Percentiles rank a stretch among this genome's conserved stretches.
Evolutionary conservation across 1,284 basidiomycete species (phyloP).

Genomic region (Trichosporon sp.): DNA sequence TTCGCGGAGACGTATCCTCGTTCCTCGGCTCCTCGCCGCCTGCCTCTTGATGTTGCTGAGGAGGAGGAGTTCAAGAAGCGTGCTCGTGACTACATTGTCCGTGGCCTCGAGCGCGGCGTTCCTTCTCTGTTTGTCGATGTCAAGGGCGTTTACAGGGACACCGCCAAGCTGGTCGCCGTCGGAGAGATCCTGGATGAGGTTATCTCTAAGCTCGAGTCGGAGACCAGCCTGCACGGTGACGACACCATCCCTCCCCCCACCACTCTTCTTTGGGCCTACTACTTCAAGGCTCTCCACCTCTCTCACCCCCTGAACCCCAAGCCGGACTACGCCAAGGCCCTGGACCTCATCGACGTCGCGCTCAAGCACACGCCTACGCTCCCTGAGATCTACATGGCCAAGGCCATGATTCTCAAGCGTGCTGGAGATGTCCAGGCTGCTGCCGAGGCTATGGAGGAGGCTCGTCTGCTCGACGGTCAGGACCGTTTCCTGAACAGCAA

Average conservation of each 20-base stretch:
- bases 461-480: conserved; percentile 82
- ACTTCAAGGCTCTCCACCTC: conserved; percentile 90
- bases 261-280: conserved; percentile 88
- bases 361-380: conserved; percentile 85
- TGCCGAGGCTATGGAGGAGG: conserved; percentile 72
- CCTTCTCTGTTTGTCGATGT: conserved; percentile 93
- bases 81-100: conserved; percentile 65
- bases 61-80: conserved; percentile 65
- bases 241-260: conserved; percentile 63
- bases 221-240: conserved; percentile 40
- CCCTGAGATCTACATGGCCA: conserved; percentile 82
- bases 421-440: conserved; percentile 76
- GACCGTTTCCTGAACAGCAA: conserved; percentile 96
- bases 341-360: conserved; percentile 64
- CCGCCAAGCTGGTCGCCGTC: conserved; percentile 62
- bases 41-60: conserved; percentile 65
- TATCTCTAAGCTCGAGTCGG: conserved; percentile 45
- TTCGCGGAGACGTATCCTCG: conserved; percentile 63
- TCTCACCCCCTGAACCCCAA: conserved; percentile 58
- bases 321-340: conserved; percentile 54
- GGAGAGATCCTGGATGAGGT: conserved; percentile 66
- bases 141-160: conserved; percentile 72
- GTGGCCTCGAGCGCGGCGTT: conserved; percentile 75
- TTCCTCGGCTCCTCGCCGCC: conserved; percentile 66
- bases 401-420: conserved; percentile 80